Evolutionary conservation across 768 basidiomycete genomes (phyloP).

Genomic region (Xanthoconium purpureum): DNA sequence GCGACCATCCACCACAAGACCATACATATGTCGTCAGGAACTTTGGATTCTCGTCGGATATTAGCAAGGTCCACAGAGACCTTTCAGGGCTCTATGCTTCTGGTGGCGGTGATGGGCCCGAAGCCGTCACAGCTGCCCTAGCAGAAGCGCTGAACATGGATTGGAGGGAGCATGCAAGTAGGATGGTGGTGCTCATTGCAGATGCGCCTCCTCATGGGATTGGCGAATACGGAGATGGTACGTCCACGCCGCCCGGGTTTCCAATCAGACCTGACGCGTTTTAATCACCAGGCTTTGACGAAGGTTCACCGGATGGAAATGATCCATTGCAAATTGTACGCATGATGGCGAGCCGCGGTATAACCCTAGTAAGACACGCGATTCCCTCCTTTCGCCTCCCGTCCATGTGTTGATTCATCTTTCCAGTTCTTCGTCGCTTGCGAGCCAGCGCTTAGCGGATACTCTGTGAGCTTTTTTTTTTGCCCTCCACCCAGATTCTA

Average conservation of each 20-base stretch:
- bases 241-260: slow-evolving; percentile 17
- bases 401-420: neutral
- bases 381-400: slow-evolving; percentile 1
- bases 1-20: slow-evolving; percentile 97
- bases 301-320: slow-evolving; percentile 90
- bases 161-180: slow-evolving; percentile 85
- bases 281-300: slow-evolving; percentile 70
- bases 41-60: slow-evolving; percentile 93
- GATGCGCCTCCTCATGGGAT: slow-evolving; percentile 98
- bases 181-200: slow-evolving; percentile 95
- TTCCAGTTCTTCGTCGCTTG: slow-evolving; percentile 96
- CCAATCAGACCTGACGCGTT: slow-evolving; percentile 12
- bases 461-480: slow-evolving; percentile 56
- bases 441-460: slow-evolving; percentile 92
- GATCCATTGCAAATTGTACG: slow-evolving; percentile 87
- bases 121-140: slow-evolving; percentile 93
- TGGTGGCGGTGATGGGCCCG: slow-evolving; percentile 93
- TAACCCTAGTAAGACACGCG: slow-evolving; percentile 67
- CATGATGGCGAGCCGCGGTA: slow-evolving; percentile 87
- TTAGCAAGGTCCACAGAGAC: slow-evolving; percentile 79
- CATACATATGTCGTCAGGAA: slow-evolving; percentile 92
- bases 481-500: slow-evolving; percentile 16
- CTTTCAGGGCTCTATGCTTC: slow-evolving; percentile 83
- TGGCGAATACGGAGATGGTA: slow-evolving; percentile 95
- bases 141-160: slow-evolving; percentile 85